Evolutionary conservation across 129 eudicot genomes (phyloP).

Genomic region (Chrysanthemum makinoi): DNA sequence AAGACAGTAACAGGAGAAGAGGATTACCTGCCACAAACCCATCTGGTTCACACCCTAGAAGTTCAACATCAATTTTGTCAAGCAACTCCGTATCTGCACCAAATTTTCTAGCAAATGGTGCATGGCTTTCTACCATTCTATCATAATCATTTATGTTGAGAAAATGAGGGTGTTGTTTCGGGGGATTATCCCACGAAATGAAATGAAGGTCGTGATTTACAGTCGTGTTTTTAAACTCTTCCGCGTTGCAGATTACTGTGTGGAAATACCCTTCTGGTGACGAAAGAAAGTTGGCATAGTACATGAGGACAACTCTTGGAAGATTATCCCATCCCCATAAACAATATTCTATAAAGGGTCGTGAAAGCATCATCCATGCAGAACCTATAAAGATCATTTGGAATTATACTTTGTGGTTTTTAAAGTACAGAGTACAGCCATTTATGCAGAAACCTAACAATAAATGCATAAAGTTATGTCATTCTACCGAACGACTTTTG

Average conservation of each 20-base stretch:
- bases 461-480: not conserved
- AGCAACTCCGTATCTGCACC: constrained; percentile 50
- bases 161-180: constrained; percentile 79
- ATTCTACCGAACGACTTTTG: not conserved
- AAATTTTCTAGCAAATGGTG: constrained; percentile 78
- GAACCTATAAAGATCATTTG: constrained; percentile 47
- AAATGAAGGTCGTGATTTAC: constrained; percentile 85
- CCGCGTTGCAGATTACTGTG: constrained; percentile 75
- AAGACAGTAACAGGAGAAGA: not conserved
- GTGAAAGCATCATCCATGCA: constrained; percentile 92
- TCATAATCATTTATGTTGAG: constrained; percentile 50
- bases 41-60: constrained; percentile 49
- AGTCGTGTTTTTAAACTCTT: constrained; percentile 65
- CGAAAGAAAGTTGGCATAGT: constrained; percentile 77
- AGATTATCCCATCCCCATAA: constrained; percentile 90
- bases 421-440: not conserved
- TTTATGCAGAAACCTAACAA: not conserved
- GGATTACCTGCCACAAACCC: constrained; percentile 53
- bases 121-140: constrained; percentile 69
- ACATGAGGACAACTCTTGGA: constrained; percentile 70
- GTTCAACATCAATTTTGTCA: constrained; percentile 65
- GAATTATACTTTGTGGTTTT: not conserved
- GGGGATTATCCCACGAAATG: constrained; percentile 83
- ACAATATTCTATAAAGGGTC: constrained; percentile 65
- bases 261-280: constrained; percentile 88